Percentiles rank a stretch among this genome's conserved stretches.
phyloP scores from a whole-genome alignment of 2,329 filamentous ascomycete genomes.

The Sporothrix pseudoabietina region DNA sequence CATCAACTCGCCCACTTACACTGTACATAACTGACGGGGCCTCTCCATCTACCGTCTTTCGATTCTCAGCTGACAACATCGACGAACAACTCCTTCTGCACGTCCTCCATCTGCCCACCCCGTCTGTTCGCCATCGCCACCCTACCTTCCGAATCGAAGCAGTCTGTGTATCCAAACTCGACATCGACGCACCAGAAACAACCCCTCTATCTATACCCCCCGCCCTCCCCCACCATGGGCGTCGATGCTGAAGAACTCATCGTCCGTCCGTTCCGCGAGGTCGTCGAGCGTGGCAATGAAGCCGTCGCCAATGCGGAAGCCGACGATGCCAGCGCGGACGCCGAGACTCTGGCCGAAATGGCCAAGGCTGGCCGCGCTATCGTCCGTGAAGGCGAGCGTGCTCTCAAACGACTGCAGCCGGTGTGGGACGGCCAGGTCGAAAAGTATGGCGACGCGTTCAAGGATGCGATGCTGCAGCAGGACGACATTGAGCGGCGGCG shows the following conservation, averaged over 20 bases:
- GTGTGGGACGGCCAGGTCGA: constrained; percentile 45
- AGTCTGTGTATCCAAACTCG: background rate
- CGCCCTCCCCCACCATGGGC: constrained; percentile 34
- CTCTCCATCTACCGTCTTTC: background rate
- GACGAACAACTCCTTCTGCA: background rate
- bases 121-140: background rate
- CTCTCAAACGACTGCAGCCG: constrained; percentile 44
- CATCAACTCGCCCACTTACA: background rate
- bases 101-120: background rate
- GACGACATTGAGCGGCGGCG: constrained; percentile 40
- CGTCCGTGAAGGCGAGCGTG: constrained; percentile 42
- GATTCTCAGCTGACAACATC: background rate
- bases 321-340: constrained; percentile 35
- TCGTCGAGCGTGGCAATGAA: constrained; percentile 45
- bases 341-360: constrained; percentile 38
- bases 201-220: background rate
- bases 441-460: constrained; percentile 45
- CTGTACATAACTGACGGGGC: background rate
- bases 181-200: background rate
- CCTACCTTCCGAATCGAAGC: background rate
- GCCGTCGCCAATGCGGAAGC: constrained; percentile 42
- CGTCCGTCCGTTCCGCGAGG: constrained; percentile 46
- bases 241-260: constrained; percentile 39
- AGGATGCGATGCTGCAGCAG: constrained; percentile 43
- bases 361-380: constrained; percentile 40